Evolutionary conservation across 2,329 filamentous ascomycete species (phyloP), one percentile per base, ranked within the genome.

Genomic region (Colletotrichum sp.): DNA sequence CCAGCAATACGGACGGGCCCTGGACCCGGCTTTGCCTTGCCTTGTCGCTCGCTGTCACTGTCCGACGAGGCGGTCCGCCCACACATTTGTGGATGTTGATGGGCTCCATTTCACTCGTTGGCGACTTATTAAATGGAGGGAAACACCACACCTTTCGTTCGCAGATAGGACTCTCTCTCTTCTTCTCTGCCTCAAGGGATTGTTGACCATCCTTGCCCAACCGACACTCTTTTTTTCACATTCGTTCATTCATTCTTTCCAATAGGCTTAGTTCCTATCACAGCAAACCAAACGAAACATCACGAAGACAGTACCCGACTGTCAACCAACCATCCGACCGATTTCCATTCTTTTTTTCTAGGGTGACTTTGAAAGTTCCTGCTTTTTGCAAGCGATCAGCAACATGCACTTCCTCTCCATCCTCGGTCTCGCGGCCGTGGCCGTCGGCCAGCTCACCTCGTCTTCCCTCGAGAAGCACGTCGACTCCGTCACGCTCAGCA

Each of bases 401-500:
- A 32, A 34, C 13, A 68, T 72, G 73, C 73, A 48, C 24, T 59
- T 73, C 43, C 48, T 75, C 63, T 68, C 64, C 57, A 28, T 72
- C 7, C 69, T 75, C 26, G 73, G 69, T 70, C 43, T 75, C 43
- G 69, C 73, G 57, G 73, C 69, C 73, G 32, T 68, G 65, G 72
- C 71, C 74, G 71, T 78, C 60, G 77, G 60, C 59, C 77, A 78
- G 74, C 77, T 79, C 18, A 79, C 77, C 21, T 55, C 78, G 43
- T 79, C 76, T 36, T 81, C 81, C 21, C 77, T 83, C 59, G 76
- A 79, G 68, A 82, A 79, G 71, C 81, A 83, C 61, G 83, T 83
- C 72, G 82, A 90, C 76, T 85, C 85, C 65, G 80, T 91, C 66
- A 83, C 86, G 34, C 85, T 92, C n/a, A 84, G 86, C 32, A 83